Evolutionary conservation across 108 stramenopile genomes (phyloP).

Genomic region (Conticribra weissflogii): DNA sequence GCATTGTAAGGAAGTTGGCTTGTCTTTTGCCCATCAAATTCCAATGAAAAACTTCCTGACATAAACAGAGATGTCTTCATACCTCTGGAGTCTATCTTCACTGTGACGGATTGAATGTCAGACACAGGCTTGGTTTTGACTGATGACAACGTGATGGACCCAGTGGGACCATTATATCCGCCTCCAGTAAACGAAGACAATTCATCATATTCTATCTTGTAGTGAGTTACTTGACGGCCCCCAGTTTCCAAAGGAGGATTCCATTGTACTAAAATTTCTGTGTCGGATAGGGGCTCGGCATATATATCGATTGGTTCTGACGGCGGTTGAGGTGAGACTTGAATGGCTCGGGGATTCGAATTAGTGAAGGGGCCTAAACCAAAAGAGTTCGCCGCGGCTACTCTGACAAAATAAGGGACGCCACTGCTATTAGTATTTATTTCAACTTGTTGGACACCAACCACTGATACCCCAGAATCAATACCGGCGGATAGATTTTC

Average conservation of each 20-base stretch:
- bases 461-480: conserved; percentile 51
- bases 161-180: conserved; percentile 32
- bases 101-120: conserved; percentile 72
- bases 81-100: conserved; percentile 46
- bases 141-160: conserved; percentile 49
- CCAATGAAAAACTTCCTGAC: conserved; percentile 69
- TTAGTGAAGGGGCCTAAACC: conserved; percentile 49
- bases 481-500: conserved; percentile 40
- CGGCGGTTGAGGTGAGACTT: conserved; percentile 42
- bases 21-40: conserved; percentile 74
- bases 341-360: conserved; percentile 44
- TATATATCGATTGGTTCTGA: conserved; percentile 42
- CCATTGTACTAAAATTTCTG: conserved; percentile 71
- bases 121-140: conserved; percentile 24
- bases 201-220: conserved; percentile 73
- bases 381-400: conserved; percentile 64
- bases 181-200: conserved; percentile 54
- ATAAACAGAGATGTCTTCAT: conserved; percentile 28
- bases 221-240: conserved; percentile 58
- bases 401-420: conserved; percentile 56
- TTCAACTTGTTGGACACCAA: conserved; percentile 49
- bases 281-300: conserved; percentile 55
- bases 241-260: conserved; percentile 61
- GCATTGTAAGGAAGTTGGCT: conserved; percentile 64
- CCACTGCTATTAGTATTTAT: conserved; percentile 29